phyloP scores from a whole-genome alignment of 805 yeast species.

The Henningerozyma blattae region DNA sequence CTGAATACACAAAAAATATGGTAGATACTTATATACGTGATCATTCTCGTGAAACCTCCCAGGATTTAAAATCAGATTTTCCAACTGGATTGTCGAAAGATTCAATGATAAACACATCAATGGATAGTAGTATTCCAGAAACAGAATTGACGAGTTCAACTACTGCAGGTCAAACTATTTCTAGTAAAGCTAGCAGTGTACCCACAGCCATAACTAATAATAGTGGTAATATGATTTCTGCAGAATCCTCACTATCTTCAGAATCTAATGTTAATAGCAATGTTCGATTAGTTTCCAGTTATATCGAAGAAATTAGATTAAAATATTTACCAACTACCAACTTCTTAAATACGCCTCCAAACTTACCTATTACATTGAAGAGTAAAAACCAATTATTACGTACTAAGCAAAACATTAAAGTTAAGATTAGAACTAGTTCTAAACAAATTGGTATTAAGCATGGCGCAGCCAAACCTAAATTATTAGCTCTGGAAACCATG shows the following conservation, averaged over 20 bases:
- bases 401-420: conserved; percentile 24
- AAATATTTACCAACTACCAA: conserved; percentile 23
- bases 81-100: not conserved
- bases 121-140: not conserved
- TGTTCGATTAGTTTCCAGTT: conserved; percentile 21
- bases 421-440: conserved; percentile 24
- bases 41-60: not conserved
- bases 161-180: too few species aligned
- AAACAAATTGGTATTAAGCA: conserved; percentile 27
- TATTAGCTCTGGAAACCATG: conserved; percentile 23
- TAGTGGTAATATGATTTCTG: too few species aligned
- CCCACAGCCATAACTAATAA: too few species aligned
- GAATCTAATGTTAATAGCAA: conserved; percentile 10
- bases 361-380: conserved; percentile 22
- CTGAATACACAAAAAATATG: not conserved
- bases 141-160: not conserved
- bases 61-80: not conserved
- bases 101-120: not conserved
- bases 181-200: not conserved
- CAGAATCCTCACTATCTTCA: not conserved
- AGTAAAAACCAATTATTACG: conserved; percentile 22
- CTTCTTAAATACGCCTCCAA: conserved; percentile 25
- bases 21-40: not conserved
- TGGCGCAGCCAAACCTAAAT: conserved; percentile 25
- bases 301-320: conserved; percentile 23